Evolutionary conservation across 768 basidiomycete genomes (phyloP), one percentile per base, ranked within the genome.

Genomic region (Suillus americanus): DNA sequence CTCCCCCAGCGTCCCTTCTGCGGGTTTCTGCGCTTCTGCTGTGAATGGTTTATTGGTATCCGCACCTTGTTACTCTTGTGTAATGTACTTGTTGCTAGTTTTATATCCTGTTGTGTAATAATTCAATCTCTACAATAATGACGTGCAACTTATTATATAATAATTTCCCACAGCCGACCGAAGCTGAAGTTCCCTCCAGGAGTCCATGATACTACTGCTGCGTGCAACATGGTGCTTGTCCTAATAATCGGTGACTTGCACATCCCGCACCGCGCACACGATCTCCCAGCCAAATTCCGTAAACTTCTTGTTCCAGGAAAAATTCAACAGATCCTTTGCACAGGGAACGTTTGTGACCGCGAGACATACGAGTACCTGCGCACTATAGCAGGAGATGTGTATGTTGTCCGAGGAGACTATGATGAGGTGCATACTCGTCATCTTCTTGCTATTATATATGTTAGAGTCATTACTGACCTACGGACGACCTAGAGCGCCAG

Each of bases 181-280:
- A 51, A 51, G 50, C 16, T 48, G 28, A 51, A 28, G 25, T 33
- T 53, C 20, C 30, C 51, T 53, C 18, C 10, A 54, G 30, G 5
- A 54, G 53, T 54, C 18, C 23, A 56, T 41, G 51, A 30, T 20
- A 53, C 51, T 18, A 28, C 28, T 13, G 38, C 38, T 59, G 38
- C 64, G 4, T 66, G 65, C 70, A 76, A 64, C 67, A 76, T 76
- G 75, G 75, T 97, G 89, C 90, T 99, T 68, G 97, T 99, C 48
- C 91, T 99, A 63, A 88, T 97, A 71, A 94, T 99, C 68, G 97
- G 97, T 60, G 97, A 99, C 82, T 86, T 99, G 25, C 96, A 98
- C 77, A 99, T 98, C 73, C 97, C 97, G 1, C 90, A 94, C 75
- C 81, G 93, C 51, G 82, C 81, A 10, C 94, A 97, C 74, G 97